Percentiles rank a stretch among this genome's conserved stretches.
phyloP scores from a whole-genome alignment of 768 basidiomycete genomes.

The Psilocybe tampanensis region DNA sequence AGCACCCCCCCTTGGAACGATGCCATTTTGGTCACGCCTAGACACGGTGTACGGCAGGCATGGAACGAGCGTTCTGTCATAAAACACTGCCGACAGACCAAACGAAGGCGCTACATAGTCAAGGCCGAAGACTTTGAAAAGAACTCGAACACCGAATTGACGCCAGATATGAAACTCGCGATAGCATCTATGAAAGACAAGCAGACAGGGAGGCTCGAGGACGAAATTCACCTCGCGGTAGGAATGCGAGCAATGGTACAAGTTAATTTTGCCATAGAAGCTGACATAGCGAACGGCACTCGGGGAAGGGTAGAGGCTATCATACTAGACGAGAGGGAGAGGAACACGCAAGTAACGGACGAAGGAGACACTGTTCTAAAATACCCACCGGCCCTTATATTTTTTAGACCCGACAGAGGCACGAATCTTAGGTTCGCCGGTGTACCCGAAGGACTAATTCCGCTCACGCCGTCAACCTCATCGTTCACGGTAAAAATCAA shows the following conservation, averaged over 20 bases:
- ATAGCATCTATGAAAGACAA: slow-evolving; percentile 6
- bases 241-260: slow-evolving; percentile 39
- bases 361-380: slow-evolving; percentile 19
- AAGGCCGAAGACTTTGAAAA: slow-evolving; percentile 27
- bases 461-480: slow-evolving; percentile 2
- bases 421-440: slow-evolving; percentile 5
- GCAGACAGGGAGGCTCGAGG: slow-evolving; percentile 20
- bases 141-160: not conserved
- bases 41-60: slow-evolving; percentile 32
- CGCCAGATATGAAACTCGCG: not conserved
- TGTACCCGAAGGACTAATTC: slow-evolving; percentile 5
- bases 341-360: not conserved
- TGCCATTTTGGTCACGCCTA: slow-evolving; percentile 36
- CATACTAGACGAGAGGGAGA: slow-evolving; percentile 34
- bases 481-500: slow-evolving; percentile 18
- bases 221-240: slow-evolving; percentile 27
- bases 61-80: slow-evolving; percentile 36
- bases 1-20: slow-evolving; percentile 29
- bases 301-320: slow-evolving; percentile 35
- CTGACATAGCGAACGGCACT: slow-evolving; percentile 27
- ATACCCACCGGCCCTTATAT: slow-evolving; percentile 31
- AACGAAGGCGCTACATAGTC: slow-evolving; percentile 25
- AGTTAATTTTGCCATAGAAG: too few relatives aligned
- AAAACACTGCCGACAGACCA: slow-evolving; percentile 21
- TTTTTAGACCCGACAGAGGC: slow-evolving; percentile 30